phyloP scores from a whole-genome alignment of 768 basidiomycete genomes.

The Coprinopsis strossmayeri region DNA sequence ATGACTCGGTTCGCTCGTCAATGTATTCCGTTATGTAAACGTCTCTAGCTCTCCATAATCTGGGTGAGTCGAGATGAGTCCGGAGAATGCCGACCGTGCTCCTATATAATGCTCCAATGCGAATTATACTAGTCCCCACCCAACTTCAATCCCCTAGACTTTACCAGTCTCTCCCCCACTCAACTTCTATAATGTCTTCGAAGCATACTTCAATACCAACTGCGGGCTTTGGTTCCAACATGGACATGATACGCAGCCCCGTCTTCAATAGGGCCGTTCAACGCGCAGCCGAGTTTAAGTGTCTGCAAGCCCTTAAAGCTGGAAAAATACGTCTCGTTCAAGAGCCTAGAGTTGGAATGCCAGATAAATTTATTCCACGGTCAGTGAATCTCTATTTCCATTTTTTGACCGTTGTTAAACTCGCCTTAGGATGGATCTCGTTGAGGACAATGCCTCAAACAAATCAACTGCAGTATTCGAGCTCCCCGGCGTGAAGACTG shows the following conservation, averaged over 20 bases:
- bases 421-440: constrained; percentile 32
- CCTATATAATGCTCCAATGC: no score
- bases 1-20: neutral
- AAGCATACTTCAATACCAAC: neutral
- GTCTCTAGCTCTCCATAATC: neutral
- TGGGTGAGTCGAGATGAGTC: neutral
- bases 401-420: neutral
- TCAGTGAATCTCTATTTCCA: constrained; percentile 6
- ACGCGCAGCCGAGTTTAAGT: constrained; percentile 18
- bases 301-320: constrained; percentile 19
- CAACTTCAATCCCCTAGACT: neutral
- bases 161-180: neutral
- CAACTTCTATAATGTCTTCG: constrained; percentile 5
- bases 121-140: no score
- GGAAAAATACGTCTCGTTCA: constrained; percentile 19
- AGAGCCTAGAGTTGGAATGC: constrained; percentile 9
- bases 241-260: constrained; percentile 5
- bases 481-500: constrained; percentile 35
- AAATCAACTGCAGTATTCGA: constrained; percentile 34
- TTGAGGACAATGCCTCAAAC: constrained; percentile 30
- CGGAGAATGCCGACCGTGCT: neutral
- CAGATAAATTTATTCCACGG: constrained; percentile 19
- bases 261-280: constrained; percentile 16
- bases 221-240: constrained; percentile 1
- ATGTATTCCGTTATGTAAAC: neutral